These are phyloP conservation scores for Firmiana major DNA, from an alignment of 345 rosid species.

Conservation along the genomic window DNA sequence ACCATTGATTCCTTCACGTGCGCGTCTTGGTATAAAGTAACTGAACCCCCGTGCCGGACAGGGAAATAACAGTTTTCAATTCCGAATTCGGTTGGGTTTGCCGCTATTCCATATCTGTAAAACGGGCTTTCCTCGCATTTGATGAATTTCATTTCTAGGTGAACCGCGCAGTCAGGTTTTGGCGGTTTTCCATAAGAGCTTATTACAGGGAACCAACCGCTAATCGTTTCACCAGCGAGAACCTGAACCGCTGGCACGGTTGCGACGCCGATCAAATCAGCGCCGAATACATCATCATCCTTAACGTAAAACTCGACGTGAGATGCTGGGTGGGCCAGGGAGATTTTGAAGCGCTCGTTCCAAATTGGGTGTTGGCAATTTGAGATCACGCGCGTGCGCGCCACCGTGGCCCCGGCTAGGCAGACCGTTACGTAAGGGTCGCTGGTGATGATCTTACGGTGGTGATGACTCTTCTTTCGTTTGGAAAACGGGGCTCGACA, in stretches of 20 bases:
- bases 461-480: slow-evolving; percentile 13
- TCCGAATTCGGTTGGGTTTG: slow-evolving; percentile 29
- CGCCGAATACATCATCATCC: slow-evolving; percentile 78
- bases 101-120: slow-evolving; percentile 44
- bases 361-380: slow-evolving; percentile 62
- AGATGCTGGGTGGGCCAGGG: slow-evolving; percentile 67
- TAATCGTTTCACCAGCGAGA: slow-evolving; percentile 38
- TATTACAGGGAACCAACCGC: slow-evolving; percentile 68
- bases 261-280: slow-evolving; percentile 66
- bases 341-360: slow-evolving; percentile 65
- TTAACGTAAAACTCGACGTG: slow-evolving; percentile 67
- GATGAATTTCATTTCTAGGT: slow-evolving; percentile 49
- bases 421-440: slow-evolving; percentile 86
- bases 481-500: slow-evolving; percentile 34
- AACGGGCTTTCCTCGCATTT: slow-evolving; percentile 40
- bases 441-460: slow-evolving; percentile 58
- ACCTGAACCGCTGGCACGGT: slow-evolving; percentile 35
- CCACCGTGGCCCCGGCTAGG: slow-evolving; percentile 67
- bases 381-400: slow-evolving; percentile 77
- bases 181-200: slow-evolving; percentile 55
- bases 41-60: slow-evolving; percentile 46
- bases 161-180: slow-evolving; percentile 62
- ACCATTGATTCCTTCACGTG: slow-evolving; percentile 46
- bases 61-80: slow-evolving; percentile 67
- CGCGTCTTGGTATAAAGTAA: slow-evolving; percentile 84